Base-by-base conservation (phyloP, 768 basidiomycete species). In the Basidioascus undulatus region DNA sequence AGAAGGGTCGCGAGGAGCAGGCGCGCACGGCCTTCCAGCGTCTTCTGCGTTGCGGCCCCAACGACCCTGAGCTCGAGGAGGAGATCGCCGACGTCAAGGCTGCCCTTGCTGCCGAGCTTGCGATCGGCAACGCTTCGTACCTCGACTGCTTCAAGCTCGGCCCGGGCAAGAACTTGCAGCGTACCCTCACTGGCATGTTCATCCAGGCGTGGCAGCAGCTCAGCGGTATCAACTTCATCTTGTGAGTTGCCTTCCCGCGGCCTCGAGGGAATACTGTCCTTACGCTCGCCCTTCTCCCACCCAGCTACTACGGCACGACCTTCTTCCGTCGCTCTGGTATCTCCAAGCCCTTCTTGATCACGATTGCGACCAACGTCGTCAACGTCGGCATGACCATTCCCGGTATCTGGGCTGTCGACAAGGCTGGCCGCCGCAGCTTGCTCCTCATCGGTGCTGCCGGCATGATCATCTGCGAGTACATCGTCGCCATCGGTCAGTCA, bases 391-490 rank as follows among this genome's bases (percentile, higher is more conserved):
- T 75, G 61, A 87, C 84, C 35, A 60, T 80, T 20, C 65, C 78
- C 44, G 78, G 76, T 24, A 72, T 84, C 59, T 81, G 67, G 60
- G 69, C 74, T 53, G 70, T 86, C 46, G 83, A 89, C 56, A 66
- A 65, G 39, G 68, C 77, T 53, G 83, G 83, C 50, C 80, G 83
- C 49, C 74, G 83, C 42, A 67, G 69, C 30, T 68, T 87, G 40
- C 69, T 84, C 42, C 62, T 82, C 53, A 66, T 70, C 44, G 84
- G 84, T 53, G 80, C 82, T 20, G 57, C 67, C 42, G 74, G 75
- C 42, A 86, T 86, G 83, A 65, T 69, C 49, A 46, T 83, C 51
- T 86, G 80, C 66, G 76, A 86, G 59, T 83, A 65, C 63, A 68
- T 84, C 53, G 66, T 81, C 49, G 75, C 70, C 50, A 73, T 75